Conservation (phyloP, 352 stramenopile species). For the Albugo laibachii region DNA sequence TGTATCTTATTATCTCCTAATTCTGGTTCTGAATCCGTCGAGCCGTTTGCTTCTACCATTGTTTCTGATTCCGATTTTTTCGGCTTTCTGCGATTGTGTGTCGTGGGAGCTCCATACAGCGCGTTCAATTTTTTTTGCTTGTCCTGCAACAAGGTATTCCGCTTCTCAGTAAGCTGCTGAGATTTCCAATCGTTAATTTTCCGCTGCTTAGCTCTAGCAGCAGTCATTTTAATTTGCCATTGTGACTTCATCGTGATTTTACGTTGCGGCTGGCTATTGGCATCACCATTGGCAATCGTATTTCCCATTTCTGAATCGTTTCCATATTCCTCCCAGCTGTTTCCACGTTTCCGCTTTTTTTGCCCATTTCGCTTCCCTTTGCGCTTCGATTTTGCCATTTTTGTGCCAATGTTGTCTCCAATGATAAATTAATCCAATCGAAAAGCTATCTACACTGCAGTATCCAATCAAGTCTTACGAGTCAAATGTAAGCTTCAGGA, state of each 20-base stretch:
- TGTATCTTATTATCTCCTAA: constrained; percentile 2
- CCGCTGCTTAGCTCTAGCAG: constrained; percentile 17
- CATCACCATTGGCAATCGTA: constrained; percentile 6
- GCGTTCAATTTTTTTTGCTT: not conserved
- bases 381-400: too few species aligned
- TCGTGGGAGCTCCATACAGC: constrained; percentile 3
- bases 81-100: constrained; percentile 1
- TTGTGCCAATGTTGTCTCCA: too few species aligned
- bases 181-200: constrained; percentile 28
- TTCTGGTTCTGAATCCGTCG: not conserved
- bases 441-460: too few species aligned
- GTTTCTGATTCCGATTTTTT: constrained; percentile 1
- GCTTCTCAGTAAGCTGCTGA: constrained; percentile 11
- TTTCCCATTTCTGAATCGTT: constrained; percentile 5
- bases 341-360: constrained; percentile 1
- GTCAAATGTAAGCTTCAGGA: too few species aligned
- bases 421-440: too few species aligned
- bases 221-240: constrained; percentile 50
- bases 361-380: not conserved
- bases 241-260: constrained; percentile 47
- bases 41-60: constrained; percentile 8
- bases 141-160: constrained; percentile 23
- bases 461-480: too few species aligned
- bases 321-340: constrained; percentile 4
- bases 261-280: not conserved